These are phyloP conservation scores for Peronospora tabacina DNA, from an alignment of 352 stramenopile species.

Conservation along the genomic window DNA sequence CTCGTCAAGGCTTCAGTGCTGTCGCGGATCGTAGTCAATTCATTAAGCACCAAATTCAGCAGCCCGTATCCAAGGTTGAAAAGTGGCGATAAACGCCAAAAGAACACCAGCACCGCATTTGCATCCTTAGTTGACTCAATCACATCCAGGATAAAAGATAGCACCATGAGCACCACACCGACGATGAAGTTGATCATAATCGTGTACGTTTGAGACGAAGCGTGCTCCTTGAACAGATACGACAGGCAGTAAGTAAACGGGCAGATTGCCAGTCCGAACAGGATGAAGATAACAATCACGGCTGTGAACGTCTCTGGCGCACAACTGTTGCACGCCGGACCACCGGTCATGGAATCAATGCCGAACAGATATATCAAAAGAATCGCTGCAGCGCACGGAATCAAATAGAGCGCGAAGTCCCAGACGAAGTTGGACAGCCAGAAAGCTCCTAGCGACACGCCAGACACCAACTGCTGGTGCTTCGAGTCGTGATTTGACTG, in stretches of 20 bases:
- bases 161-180: slow-evolving; percentile 49
- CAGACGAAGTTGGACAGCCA: slow-evolving; percentile 95
- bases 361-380: slow-evolving; percentile 42
- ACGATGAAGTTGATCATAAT: slow-evolving; percentile 68
- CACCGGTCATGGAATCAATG: slow-evolving; percentile 42
- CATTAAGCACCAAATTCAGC: slow-evolving; percentile 34
- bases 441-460: slow-evolving; percentile 89
- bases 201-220: slow-evolving; percentile 60
- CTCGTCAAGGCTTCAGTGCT: slow-evolving; percentile 34
- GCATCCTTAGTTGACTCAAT: slow-evolving; percentile 38
- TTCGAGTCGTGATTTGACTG: slow-evolving; percentile 90
- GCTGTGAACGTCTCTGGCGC: slow-evolving; percentile 35
- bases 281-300: slow-evolving; percentile 47
- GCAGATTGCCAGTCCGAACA: slow-evolving; percentile 53
- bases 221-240: slow-evolving; percentile 56
- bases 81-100: slow-evolving; percentile 65
- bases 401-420: slow-evolving; percentile 89
- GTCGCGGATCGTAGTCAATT: slow-evolving; percentile 24
- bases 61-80: slow-evolving; percentile 51
- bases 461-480: slow-evolving; percentile 94
- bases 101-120: slow-evolving; percentile 52
- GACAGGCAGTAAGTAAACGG: slow-evolving; percentile 66
- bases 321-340: slow-evolving; percentile 40
- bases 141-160: slow-evolving; percentile 47
- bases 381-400: slow-evolving; percentile 45